Percentiles rank a stretch among this genome's conserved stretches.
Conservation (phyloP, 441 rosid genomes). For the Flueggea neowawraea region DNA sequence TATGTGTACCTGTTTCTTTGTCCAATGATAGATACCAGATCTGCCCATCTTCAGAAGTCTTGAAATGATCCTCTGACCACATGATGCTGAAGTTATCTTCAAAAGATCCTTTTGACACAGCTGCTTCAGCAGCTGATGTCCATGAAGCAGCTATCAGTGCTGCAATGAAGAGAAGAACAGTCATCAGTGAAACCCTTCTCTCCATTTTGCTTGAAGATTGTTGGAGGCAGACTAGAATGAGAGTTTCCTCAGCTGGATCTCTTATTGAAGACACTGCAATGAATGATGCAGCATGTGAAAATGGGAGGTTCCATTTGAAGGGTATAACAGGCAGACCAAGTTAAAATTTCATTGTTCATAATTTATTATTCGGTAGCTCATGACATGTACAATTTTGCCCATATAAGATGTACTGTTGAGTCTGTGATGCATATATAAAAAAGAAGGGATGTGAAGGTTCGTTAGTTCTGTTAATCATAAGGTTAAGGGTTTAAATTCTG, state of each 20-base stretch:
- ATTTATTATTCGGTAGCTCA: constrained; percentile 9
- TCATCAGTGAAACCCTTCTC: constrained; percentile 37
- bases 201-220: constrained; percentile 30
- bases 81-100: constrained; percentile 85
- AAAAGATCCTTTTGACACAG: constrained; percentile 52
- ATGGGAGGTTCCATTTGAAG: constrained; percentile 11
- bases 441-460: background rate
- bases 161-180: constrained; percentile 35
- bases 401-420: background rate
- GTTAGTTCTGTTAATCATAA: background rate
- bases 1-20: constrained; percentile 72
- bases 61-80: constrained; percentile 96
- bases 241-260: constrained; percentile 17
- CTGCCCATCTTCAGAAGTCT: constrained; percentile 91
- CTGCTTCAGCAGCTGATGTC: constrained; percentile 28
- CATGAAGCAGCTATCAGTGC: constrained; percentile 35
- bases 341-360: constrained; percentile 2
- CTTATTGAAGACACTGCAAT: constrained; percentile 9
- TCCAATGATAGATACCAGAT: constrained; percentile 95
- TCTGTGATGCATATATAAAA: background rate
- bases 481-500: background rate
- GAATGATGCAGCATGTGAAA: constrained; percentile 16
- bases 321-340: constrained; percentile 23
- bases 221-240: constrained; percentile 10
- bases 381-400: constrained; percentile 6